Evolutionary conservation across 1,139 yeast genomes (phyloP).

Genomic region (Williopsis jadinii): DNA sequence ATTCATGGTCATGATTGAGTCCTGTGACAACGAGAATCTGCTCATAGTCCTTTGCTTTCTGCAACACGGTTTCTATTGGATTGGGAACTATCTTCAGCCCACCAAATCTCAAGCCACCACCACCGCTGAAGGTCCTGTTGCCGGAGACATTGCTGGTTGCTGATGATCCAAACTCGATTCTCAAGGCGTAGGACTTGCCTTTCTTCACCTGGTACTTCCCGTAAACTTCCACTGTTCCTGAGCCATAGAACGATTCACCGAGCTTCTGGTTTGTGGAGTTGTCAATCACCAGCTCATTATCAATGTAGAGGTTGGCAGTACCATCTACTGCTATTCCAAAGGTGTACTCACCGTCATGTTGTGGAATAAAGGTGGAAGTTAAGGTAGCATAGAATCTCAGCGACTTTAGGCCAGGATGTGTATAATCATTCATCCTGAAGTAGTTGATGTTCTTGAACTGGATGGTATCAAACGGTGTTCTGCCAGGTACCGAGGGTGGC

Average conservation of each 20-base stretch:
- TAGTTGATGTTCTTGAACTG: slow-evolving; percentile 28
- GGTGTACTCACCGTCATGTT: slow-evolving; percentile 37
- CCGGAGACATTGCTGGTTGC: slow-evolving; percentile 29
- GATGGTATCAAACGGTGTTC: slow-evolving; percentile 29
- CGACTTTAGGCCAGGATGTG: slow-evolving; percentile 17
- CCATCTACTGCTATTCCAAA: slow-evolving; percentile 47
- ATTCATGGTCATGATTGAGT: slow-evolving; percentile 38
- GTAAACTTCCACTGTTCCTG: slow-evolving; percentile 41
- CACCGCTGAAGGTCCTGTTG: slow-evolving; percentile 24
- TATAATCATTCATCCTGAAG: slow-evolving; percentile 37
- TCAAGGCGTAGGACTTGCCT: slow-evolving; percentile 35
- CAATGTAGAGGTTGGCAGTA: slow-evolving; percentile 42
- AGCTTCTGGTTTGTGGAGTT: slow-evolving; percentile 41
- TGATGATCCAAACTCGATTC: slow-evolving; percentile 44
- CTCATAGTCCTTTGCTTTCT: slow-evolving; percentile 35
- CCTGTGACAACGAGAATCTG: slow-evolving; percentile 40
- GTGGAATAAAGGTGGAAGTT: slow-evolving; percentile 37
- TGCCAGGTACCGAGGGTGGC: slow-evolving; percentile 6
- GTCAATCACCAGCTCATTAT: slow-evolving; percentile 45
- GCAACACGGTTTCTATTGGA: slow-evolving; percentile 32
- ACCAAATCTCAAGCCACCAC: slow-evolving; percentile 32
- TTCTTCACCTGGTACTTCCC: slow-evolving; percentile 29
- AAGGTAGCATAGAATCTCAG: slow-evolving; percentile 30
- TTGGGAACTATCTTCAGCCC: slow-evolving; percentile 19
- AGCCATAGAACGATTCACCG: slow-evolving; percentile 41